Percentiles rank a stretch among this genome's conserved stretches.
Conservation (phyloP, 129 eudicot genomes). For the Lactuca sativa region DNA sequence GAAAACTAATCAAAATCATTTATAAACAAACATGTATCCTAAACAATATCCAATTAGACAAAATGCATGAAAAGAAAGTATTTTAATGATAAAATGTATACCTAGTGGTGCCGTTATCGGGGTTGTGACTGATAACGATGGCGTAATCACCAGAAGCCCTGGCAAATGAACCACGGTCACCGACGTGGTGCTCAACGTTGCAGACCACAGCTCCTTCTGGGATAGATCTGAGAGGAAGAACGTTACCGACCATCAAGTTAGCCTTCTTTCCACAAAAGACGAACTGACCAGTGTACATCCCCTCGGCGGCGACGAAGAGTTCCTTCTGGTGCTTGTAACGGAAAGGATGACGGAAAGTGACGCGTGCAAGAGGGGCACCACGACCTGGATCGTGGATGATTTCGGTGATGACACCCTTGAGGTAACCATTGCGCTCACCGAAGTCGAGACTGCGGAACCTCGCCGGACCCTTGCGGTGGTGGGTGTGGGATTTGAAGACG, state of each 20-base stretch:
- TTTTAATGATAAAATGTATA: not conserved
- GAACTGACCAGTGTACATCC: conserved; percentile 85
- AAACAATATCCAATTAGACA: not conserved
- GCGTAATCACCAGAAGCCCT: conserved; percentile 79
- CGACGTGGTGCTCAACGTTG: conserved; percentile 84
- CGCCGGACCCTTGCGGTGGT: conserved; percentile 92
- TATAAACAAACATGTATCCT: not conserved
- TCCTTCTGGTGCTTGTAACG: conserved; percentile 91
- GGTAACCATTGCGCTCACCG: conserved; percentile 88
- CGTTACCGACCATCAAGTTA: conserved; percentile 70
- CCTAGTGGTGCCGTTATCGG: conserved; percentile 62
- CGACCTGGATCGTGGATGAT: conserved; percentile 92
- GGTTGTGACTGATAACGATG: conserved; percentile 56
- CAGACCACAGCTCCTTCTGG: conserved; percentile 97
- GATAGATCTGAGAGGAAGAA: conserved; percentile 63
- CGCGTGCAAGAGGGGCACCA: conserved; percentile 79
- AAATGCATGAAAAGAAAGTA: not conserved
- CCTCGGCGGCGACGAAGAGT: conserved; percentile 79
- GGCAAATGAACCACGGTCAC: conserved; percentile 80
- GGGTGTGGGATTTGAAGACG: conserved; percentile 81
- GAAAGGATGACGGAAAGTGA: conserved; percentile 91
- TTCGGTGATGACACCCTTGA: conserved; percentile 82
- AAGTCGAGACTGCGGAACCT: conserved; percentile 76
- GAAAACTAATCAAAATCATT: not conserved
- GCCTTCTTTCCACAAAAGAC: conserved; percentile 84